phyloP scores from a whole-genome alignment of 2,329 filamentous ascomycete species.

The Colletotrichum tabaci region DNA sequence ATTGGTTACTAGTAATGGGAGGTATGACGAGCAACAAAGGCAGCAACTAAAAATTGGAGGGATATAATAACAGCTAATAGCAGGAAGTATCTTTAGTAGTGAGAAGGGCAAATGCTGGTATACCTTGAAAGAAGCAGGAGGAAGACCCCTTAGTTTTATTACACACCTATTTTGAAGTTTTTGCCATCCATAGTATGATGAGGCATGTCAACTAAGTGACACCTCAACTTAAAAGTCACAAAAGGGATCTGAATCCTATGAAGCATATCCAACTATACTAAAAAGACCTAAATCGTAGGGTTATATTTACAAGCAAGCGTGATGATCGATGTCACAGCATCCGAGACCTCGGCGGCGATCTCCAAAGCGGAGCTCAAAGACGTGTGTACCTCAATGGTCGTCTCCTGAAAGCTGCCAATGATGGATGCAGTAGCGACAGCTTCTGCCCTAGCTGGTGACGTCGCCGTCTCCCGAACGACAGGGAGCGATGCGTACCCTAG shows the following conservation, averaged over 20 bases:
- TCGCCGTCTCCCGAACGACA: slow-evolving; percentile 6
- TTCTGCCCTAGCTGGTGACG: not conserved
- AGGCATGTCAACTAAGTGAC: not conserved
- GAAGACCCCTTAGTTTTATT: no score
- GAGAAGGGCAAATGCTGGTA: no score
- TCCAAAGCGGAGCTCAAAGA: not conserved
- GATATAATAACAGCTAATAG: no score
- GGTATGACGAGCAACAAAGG: no score
- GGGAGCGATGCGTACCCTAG: slow-evolving; percentile 4
- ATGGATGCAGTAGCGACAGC: slow-evolving; percentile 4
- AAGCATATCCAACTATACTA: not conserved
- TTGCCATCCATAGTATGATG: not conserved
- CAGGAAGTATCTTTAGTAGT: no score
- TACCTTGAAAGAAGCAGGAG: no score
- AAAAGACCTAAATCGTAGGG: not conserved
- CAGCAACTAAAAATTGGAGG: no score
- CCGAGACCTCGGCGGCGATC: not conserved
- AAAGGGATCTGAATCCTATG: not conserved
- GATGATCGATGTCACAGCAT: not conserved
- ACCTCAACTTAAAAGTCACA: not conserved
- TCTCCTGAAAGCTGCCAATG: not conserved
- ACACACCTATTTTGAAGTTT: no score
- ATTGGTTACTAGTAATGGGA: no score
- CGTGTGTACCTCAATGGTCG: not conserved
- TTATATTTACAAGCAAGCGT: not conserved